Conservation (phyloP, 345 rosid genomes). For the Dipteronia dyeriana region DNA sequence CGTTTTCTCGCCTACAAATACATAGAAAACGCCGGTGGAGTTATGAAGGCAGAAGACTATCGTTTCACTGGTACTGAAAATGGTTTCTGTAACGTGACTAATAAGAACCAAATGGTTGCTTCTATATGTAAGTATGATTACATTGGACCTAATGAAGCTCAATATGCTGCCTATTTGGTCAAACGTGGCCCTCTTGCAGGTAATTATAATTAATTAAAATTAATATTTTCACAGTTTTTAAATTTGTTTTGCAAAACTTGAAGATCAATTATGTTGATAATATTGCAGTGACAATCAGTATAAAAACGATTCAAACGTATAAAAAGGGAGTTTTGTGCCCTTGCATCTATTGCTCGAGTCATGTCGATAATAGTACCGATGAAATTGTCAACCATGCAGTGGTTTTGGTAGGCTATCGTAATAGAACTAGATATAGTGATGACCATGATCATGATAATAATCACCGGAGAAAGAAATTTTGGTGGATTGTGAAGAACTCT, state of each 20-base stretch:
- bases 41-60: conserved; percentile 80
- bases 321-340: conserved; percentile 87
- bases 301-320: conserved; percentile 73
- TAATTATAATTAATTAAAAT: no score
- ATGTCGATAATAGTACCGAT: no score
- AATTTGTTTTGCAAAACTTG: no score
- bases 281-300: conserved; percentile 81
- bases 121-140: conserved; percentile 77
- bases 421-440: no score
- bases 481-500: conserved; percentile 94
- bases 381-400: conserved; percentile 35
- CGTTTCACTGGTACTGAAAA: conserved; percentile 67
- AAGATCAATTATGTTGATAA: no score
- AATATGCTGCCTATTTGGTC: background rate
- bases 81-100: conserved; percentile 67
- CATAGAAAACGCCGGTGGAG: conserved; percentile 69
- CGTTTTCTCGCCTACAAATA: conserved; percentile 69
- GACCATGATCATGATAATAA: no score
- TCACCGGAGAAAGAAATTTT: no score
- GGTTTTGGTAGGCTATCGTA: conserved; percentile 65
- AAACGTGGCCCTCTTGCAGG: background rate
- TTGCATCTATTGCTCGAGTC: background rate
- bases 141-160: conserved; percentile 32
- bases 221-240: no score
- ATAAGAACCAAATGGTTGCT: conserved; percentile 69